phyloP scores from a whole-genome alignment of 441 rosid species.

The Arabidopsis hybrid region DNA sequence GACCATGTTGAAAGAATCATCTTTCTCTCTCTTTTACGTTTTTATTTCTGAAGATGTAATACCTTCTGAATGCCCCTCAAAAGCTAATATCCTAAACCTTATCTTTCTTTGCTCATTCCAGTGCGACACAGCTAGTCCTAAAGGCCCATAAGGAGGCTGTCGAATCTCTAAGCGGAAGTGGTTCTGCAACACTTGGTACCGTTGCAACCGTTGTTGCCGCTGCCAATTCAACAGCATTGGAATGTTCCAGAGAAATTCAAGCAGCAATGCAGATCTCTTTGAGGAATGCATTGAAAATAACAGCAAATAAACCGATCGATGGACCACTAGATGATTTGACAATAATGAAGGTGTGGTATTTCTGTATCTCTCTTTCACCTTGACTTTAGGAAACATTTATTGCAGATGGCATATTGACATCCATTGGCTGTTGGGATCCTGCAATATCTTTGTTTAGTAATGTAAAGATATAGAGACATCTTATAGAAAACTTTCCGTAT shows the following conservation, averaged over 20 bases:
- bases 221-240: constrained; percentile 94
- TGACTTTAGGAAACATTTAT: neutral
- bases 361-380: constrained; percentile 13
- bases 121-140: constrained; percentile 91
- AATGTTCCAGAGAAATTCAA: constrained; percentile 94
- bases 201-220: constrained; percentile 97
- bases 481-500: constrained; percentile 70
- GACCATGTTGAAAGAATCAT: neutral
- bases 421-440: constrained; percentile 7
- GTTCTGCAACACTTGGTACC: constrained; percentile 88
- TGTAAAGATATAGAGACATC: constrained; percentile 23
- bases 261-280: constrained; percentile 95
- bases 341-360: constrained; percentile 77
- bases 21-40: neutral
- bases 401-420: constrained; percentile 1
- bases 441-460: constrained; percentile 13
- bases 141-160: constrained; percentile 99
- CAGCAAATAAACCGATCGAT: constrained; percentile 63
- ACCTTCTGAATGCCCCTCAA: neutral
- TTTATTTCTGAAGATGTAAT: neutral
- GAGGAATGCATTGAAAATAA: constrained; percentile 83
- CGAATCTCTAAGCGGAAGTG: constrained; percentile 87
- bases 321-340: constrained; percentile 95
- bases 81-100: constrained; percentile 1
- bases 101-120: constrained; percentile 32